Base-by-base conservation (phyloP, 2,329 filamentous ascomycete genomes). In the Aspergillus ruber region DNA sequence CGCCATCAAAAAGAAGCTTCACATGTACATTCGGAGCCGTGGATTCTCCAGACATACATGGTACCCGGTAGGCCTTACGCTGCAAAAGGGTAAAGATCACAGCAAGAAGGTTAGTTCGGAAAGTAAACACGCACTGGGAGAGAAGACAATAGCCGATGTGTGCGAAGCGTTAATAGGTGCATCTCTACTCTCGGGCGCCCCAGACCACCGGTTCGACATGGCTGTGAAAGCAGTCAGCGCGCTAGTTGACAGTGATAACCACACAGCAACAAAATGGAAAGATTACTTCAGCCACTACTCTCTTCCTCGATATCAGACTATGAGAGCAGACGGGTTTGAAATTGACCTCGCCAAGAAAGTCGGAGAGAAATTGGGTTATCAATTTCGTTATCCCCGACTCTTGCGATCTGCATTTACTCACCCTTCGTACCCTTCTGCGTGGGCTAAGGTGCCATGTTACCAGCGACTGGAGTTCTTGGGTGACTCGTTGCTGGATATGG, bases 131-230 rank as follows among this genome's bases (percentile, higher is more conserved):
- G 73, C 71, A 0, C 77, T 98, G 2, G 84, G 83, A 0, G 87
- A 95, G 68, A 98, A 98, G 72, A 86, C 86, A 1, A 85, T 95
- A 59, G 91, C 93, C 3, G 93, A 97, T 66, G 90, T 97, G 0
- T 95, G 88, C 51, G 93, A 97, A 64, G 91, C 93, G 0, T 71
- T 96, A 48, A 97, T 98, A 42, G 93, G 91, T 5, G 93, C 91
- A 2, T 85, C 90, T 0, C 74, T 82, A 43, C 83, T 84, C 36
- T 71, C 78, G 6, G 71, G 79, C 44, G 74, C 80, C 35, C 58
- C 68, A 21, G 52, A 58, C 2, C 61, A 73, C 40, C 70, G 77
- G 10, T 82, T 83, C 68, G 76, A 84, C 50, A 72, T 79, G 60
- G 80, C 82, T 17, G 77, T 84, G 39, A 76, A 76, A 57, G 80